These are phyloP conservation scores for Didymella sp. DNA, from an alignment of 2,329 filamentous ascomycete species.

Conservation along the genomic window DNA sequence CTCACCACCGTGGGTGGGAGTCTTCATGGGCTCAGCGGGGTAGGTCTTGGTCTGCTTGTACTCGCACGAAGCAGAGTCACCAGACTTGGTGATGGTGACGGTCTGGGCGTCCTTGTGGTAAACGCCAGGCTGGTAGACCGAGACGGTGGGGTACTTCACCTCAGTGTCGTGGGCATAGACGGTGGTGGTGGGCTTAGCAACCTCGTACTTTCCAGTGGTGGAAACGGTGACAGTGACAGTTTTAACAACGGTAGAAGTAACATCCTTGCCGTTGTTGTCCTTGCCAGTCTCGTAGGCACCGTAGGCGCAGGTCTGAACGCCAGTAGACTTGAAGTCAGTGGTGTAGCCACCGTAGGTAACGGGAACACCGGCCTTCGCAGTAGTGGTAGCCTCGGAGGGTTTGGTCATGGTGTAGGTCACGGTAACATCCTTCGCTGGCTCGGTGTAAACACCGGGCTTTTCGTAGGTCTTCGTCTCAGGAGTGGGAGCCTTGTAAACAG, in stretches of 20 bases:
- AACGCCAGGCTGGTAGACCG: conserved; percentile 33
- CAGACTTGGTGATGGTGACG: conserved; percentile 44
- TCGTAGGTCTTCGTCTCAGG: conserved; percentile 38
- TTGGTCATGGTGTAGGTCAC: conserved; percentile 29
- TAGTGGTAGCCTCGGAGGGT: conserved; percentile 33
- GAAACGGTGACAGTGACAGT: conserved; percentile 34
- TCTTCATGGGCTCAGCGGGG: conserved; percentile 22
- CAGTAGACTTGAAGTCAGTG: conserved; percentile 32
- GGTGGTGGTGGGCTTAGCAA: conserved; percentile 46
- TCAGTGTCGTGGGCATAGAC: conserved; percentile 33
- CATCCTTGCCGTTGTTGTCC: conserved; percentile 17
- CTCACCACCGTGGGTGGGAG: conserved; percentile 15
- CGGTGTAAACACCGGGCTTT: conserved; percentile 40
- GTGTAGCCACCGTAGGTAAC: conserved; percentile 39
- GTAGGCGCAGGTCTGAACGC: conserved; percentile 36
- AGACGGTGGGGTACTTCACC: conserved; percentile 38
- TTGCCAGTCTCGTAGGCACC: conserved; percentile 33
- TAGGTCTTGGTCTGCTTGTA: conserved; percentile 34
- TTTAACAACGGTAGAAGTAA: conserved; percentile 36
- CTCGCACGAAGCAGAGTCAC: conserved; percentile 39
- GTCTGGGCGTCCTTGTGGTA: conserved; percentile 39
- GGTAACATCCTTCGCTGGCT: conserved; percentile 37
- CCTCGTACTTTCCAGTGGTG: conserved; percentile 38
- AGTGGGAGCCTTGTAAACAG: conserved; percentile 37
- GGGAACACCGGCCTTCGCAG: conserved; percentile 28